phyloP scores from a whole-genome alignment of 192 early-diverging fungal genomes.

The Oehlia diaphana region DNA sequence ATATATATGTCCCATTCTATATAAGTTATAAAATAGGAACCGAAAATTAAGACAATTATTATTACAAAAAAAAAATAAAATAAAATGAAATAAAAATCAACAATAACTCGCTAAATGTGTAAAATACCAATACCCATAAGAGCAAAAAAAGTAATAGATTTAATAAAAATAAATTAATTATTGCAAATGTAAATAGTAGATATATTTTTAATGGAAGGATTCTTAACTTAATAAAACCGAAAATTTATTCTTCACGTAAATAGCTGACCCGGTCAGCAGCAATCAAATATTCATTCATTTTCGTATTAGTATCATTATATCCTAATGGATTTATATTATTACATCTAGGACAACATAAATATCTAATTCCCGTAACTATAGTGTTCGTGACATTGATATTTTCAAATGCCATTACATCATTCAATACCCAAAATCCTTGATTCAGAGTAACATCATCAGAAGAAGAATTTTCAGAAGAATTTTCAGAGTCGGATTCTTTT shows the following conservation, averaged over 20 bases:
- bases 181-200: no score
- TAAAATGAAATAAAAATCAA: no score
- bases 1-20: no score
- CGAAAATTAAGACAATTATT: no score
- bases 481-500: background rate
- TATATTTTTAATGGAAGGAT: no score
- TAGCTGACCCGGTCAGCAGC: slow-evolving; percentile 64
- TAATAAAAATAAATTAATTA: no score
- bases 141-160: no score
- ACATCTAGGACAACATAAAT: slow-evolving; percentile 75
- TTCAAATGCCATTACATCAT: slow-evolving; percentile 74
- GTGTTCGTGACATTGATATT: slow-evolving; percentile 73
- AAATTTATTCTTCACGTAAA: background rate
- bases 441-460: background rate
- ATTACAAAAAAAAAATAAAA: no score
- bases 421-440: slow-evolving; percentile 53
- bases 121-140: no score
- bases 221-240: no score
- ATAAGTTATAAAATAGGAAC: no score
- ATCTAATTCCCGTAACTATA: slow-evolving; percentile 55
- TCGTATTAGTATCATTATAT: slow-evolving; percentile 55
- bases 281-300: slow-evolving; percentile 58
- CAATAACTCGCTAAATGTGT: no score
- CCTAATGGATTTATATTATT: slow-evolving; percentile 65
- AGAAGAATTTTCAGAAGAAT: background rate